Evolutionary conservation across 768 basidiomycete genomes (phyloP).

Genomic region (Pleurotus djamor): DNA sequence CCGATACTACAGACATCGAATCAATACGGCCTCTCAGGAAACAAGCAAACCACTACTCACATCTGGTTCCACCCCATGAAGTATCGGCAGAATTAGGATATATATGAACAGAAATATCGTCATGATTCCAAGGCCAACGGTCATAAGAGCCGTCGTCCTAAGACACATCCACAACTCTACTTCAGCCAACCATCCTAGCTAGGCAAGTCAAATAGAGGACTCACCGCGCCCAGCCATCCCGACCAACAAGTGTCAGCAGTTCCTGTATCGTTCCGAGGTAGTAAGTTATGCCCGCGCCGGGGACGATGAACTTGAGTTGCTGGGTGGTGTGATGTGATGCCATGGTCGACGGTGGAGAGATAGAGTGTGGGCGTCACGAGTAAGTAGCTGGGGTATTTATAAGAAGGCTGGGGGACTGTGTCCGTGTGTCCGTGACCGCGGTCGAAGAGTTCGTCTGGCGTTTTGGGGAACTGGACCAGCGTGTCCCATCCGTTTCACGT

Average conservation of each 20-base stretch:
- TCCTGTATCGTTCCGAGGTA: slow-evolving; percentile 54
- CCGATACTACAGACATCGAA: slow-evolving; percentile 47
- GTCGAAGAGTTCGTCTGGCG: too few relatives aligned
- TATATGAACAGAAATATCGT: slow-evolving; percentile 74
- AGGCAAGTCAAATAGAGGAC: slow-evolving; percentile 17
- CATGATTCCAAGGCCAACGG: slow-evolving; percentile 53
- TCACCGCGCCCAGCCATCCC: slow-evolving; percentile 53
- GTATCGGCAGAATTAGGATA: slow-evolving; percentile 63
- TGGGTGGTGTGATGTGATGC: slow-evolving; percentile 47
- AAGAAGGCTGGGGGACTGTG: not conserved
- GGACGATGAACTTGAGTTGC: slow-evolving; percentile 75
- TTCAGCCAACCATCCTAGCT: not conserved
- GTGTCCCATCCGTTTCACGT: not conserved
- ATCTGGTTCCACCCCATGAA: slow-evolving; percentile 66
- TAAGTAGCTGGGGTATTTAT: not conserved
- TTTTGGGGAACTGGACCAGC: too few relatives aligned
- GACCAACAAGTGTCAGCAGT: slow-evolving; percentile 37
- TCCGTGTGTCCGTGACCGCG: too few relatives aligned
- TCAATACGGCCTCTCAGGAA: not conserved
- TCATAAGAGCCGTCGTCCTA: slow-evolving; percentile 52
- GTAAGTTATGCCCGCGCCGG: slow-evolving; percentile 65
- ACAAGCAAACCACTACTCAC: slow-evolving; percentile 36
- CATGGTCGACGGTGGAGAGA: not conserved
- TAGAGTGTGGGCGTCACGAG: not conserved
- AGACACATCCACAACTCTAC: not conserved